Conservation (phyloP, 345 rosid species). For the Brassica rapa region DNA sequence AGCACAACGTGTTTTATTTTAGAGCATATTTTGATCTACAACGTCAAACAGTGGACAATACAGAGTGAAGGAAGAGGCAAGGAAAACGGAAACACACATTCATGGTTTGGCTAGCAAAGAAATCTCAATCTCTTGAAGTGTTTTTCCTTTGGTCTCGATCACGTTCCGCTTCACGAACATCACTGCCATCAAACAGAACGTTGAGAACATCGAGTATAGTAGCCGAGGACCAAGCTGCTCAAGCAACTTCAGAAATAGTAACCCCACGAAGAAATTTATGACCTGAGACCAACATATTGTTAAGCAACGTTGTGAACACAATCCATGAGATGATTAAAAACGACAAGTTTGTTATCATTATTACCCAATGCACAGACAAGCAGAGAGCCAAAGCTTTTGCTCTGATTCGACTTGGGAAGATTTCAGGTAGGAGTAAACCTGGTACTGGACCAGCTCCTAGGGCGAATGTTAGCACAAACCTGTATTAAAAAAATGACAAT, state of each 20-base stretch:
- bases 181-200: conserved; percentile 82
- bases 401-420: conserved; percentile 83
- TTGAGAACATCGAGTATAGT: conserved; percentile 72
- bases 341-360: conserved; percentile 14
- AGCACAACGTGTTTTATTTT: not conserved
- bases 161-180: conserved; percentile 80
- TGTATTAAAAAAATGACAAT: conserved; percentile 31
- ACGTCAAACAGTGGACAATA: not conserved
- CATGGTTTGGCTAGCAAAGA: conserved; percentile 61
- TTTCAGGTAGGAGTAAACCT: conserved; percentile 90
- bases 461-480: conserved; percentile 92
- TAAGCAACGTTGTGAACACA: not conserved
- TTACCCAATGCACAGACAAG: conserved; percentile 98
- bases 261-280: conserved; percentile 92
- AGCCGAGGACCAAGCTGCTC: conserved; percentile 78
- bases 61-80: not conserved
- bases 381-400: conserved; percentile 98
- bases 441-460: conserved; percentile 99
- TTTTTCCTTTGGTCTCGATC: conserved; percentile 92
- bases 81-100: not conserved
- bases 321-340: not conserved
- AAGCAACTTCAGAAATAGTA: conserved; percentile 82
- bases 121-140: conserved; percentile 97
- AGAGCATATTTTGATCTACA: not conserved
- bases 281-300: conserved; percentile 50